phyloP scores from a whole-genome alignment of 768 basidiomycete species.

The Neoboletus magnificus region DNA sequence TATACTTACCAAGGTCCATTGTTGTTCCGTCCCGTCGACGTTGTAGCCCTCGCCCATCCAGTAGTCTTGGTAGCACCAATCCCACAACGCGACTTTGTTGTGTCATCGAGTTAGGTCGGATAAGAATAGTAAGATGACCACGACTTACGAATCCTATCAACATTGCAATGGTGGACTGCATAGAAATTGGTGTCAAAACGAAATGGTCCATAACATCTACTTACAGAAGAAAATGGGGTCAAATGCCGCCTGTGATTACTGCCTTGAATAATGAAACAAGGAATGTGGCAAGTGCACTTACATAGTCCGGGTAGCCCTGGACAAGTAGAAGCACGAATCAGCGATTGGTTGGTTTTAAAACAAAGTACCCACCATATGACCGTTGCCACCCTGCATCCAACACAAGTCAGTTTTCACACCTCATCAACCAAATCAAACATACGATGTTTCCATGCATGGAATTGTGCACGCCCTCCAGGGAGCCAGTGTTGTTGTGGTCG shows the following conservation, averaged over 20 bases:
- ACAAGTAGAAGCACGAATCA: neutral
- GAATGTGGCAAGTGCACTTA: constrained; percentile 2
- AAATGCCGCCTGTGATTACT: constrained; percentile 17
- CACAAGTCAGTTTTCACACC: neutral
- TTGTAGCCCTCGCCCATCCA: constrained; percentile 29
- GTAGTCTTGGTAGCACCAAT: constrained; percentile 28
- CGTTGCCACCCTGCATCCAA: constrained; percentile 22
- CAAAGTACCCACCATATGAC: constrained; percentile 23
- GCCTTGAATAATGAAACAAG: neutral
- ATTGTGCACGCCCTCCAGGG: constrained; percentile 24
- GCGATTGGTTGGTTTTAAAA: neutral
- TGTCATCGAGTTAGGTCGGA: neutral
- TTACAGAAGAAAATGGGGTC: constrained; percentile 27
- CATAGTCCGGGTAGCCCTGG: constrained; percentile 23
- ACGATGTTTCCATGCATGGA: constrained; percentile 18
- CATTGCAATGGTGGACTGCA: constrained; percentile 25
- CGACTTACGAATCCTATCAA: constrained; percentile 23
- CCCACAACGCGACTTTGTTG: constrained; percentile 27
- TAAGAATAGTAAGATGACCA: neutral
- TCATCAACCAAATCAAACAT: neutral
- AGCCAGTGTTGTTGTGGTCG: constrained; percentile 10
- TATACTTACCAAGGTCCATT: constrained; percentile 24
- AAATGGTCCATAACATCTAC: neutral
- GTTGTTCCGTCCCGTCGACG: constrained; percentile 4
- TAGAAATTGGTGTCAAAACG: neutral